Evolutionary conservation across 192 early-diverging fungal species (phyloP).

Genomic region (Backusella liffmaniae): DNA sequence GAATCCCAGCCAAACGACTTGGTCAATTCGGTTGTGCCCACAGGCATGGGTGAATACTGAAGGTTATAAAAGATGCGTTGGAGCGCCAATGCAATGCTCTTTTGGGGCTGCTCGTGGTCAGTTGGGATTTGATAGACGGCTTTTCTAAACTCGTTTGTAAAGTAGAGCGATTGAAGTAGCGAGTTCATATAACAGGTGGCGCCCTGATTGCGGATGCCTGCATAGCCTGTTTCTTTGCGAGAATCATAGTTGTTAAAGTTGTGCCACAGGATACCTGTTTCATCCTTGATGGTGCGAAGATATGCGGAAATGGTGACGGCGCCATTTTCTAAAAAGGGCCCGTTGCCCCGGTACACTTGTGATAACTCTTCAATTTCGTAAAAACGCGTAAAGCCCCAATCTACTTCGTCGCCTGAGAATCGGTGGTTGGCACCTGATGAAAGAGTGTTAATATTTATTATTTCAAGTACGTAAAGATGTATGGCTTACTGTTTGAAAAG

Average conservation of each 20-base stretch:
- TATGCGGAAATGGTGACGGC: constrained; percentile 64
- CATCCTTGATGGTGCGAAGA: constrained; percentile 79
- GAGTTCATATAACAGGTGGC: constrained; percentile 99
- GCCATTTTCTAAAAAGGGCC: constrained; percentile 70
- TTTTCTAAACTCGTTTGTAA: constrained; percentile 92
- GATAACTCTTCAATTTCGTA: constrained; percentile 55
- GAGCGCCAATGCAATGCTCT: constrained; percentile 85
- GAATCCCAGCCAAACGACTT: constrained; percentile 99
- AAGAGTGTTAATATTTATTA: not conserved
- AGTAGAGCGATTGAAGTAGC: constrained; percentile 91
- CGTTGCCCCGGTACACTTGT: constrained; percentile 35
- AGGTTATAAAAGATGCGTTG: constrained; percentile 95
- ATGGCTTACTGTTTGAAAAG: constrained; percentile 42
- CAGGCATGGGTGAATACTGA: constrained; percentile 68
- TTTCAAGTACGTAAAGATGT: not conserved
- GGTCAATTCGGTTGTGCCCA: constrained; percentile 93
- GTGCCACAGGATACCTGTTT: constrained; percentile 93
- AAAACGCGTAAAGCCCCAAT: constrained; percentile 96
- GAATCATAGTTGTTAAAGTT: constrained; percentile 75
- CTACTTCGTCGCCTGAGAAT: constrained; percentile 76
- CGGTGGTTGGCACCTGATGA: constrained; percentile 72
- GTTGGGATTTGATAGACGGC: constrained; percentile 93
- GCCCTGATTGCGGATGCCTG: constrained; percentile 95
- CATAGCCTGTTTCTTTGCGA: constrained; percentile 84
- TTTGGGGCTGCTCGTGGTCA: constrained; percentile 80